phyloP scores from a whole-genome alignment of 805 yeast species.

The Saturnispora galanensis region DNA sequence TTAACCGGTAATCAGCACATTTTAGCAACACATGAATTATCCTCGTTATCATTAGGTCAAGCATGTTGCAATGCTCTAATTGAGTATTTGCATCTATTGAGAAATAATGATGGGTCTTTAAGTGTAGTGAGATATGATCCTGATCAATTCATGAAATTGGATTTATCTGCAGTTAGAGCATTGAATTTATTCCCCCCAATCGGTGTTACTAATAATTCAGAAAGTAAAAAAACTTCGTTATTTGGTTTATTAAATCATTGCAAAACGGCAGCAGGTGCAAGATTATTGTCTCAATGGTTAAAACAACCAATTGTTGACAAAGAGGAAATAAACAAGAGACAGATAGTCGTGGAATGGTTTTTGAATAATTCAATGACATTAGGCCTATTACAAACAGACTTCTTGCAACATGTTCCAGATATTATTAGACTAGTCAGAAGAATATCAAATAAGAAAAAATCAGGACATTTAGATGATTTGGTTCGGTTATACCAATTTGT shows the following conservation, averaged over 20 bases:
- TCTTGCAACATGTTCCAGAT: conserved; percentile 72
- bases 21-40: conserved; percentile 46
- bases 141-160: conserved; percentile 79
- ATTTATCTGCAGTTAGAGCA: conserved; percentile 82
- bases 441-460: conserved; percentile 30
- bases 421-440: conserved; percentile 66
- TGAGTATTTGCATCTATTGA: conserved; percentile 54
- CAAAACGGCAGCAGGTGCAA: conserved; percentile 80
- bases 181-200: conserved; percentile 70
- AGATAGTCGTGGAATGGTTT: conserved; percentile 61
- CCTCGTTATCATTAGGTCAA: conserved; percentile 42
- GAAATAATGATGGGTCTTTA: conserved; percentile 46
- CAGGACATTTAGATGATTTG: conserved; percentile 68
- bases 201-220: conserved; percentile 25
- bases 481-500: conserved; percentile 80
- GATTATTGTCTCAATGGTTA: conserved; percentile 86
- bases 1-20: conserved; percentile 49
- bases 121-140: conserved; percentile 59
- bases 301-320: conserved; percentile 83
- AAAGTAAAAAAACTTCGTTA: conserved; percentile 40
- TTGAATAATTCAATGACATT: conserved; percentile 63
- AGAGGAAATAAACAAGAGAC: conserved; percentile 54
- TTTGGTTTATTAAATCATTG: conserved; percentile 83
- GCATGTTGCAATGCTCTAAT: conserved; percentile 61
- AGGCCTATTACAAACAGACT: conserved; percentile 53